Conservation (phyloP, 257 asterid genomes). For the Capsicum pubescens region DNA sequence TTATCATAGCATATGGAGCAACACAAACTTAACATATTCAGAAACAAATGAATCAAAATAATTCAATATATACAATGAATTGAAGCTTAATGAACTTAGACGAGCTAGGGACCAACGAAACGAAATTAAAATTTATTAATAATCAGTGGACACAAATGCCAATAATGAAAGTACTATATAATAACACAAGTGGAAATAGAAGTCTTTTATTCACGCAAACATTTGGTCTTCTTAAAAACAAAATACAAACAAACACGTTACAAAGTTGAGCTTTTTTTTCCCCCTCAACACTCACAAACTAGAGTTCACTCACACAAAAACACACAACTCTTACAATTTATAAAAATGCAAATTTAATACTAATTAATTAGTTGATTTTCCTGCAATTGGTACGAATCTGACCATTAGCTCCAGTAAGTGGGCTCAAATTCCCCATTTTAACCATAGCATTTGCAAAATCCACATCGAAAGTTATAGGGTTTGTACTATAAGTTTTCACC, state of each 20-base stretch:
- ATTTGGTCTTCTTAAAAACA: background rate
- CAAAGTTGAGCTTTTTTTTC: background rate
- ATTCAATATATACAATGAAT: too few species aligned
- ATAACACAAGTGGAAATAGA: background rate
- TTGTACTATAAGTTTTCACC: conserved; percentile 43
- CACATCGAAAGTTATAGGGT: conserved; percentile 40
- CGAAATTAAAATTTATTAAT: background rate
- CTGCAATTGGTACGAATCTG: conserved; percentile 65
- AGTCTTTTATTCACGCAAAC: conserved; percentile 16
- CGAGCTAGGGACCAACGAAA: background rate
- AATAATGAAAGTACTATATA: background rate
- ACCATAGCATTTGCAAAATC: conserved; percentile 64
- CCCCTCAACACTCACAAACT: background rate
- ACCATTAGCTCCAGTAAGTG: conserved; percentile 54
- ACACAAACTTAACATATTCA: background rate
- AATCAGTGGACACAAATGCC: background rate
- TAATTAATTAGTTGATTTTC: conserved; percentile 43
- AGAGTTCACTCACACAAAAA: background rate
- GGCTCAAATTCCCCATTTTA: conserved; percentile 63
- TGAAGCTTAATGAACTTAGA: too few species aligned
- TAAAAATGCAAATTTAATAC: background rate
- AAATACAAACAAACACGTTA: background rate
- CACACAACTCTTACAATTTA: background rate
- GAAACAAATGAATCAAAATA: background rate
- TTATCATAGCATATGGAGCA: too few species aligned